A percentile compares a stretch with the other conserved stretches of the same genome.
Evolutionary conservation across 2,329 filamentous ascomycete genomes (phyloP).

Genomic region (Penicillium corylophilum): DNA sequence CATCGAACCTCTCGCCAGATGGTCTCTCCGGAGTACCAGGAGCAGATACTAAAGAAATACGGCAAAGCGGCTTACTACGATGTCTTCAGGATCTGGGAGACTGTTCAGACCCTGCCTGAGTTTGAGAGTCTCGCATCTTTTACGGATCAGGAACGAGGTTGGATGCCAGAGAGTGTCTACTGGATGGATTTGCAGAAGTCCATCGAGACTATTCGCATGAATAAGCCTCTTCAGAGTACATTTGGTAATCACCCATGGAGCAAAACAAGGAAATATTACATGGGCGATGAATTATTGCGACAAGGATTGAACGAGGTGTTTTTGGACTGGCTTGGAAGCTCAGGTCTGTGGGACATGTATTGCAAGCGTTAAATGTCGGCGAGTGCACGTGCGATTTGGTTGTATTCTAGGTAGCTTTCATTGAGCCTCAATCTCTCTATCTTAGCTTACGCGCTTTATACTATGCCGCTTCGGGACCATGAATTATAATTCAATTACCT

Average conservation of each 20-base stretch:
- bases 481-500: too few relatives aligned
- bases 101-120: slow-evolving; percentile 4
- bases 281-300: slow-evolving; percentile 17
- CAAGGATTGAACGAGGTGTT: slow-evolving; percentile 17
- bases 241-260: slow-evolving; percentile 3
- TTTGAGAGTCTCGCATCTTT: slow-evolving; percentile 8
- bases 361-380: background rate
- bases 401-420: too few relatives aligned
- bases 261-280: slow-evolving; percentile 5
- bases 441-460: too few relatives aligned
- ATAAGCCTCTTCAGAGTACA: slow-evolving; percentile 5
- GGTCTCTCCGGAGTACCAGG: slow-evolving; percentile 7
- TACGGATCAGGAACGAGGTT: slow-evolving; percentile 5
- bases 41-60: slow-evolving; percentile 4
- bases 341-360: slow-evolving; percentile 12
- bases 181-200: slow-evolving; percentile 14
- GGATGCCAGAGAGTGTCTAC: slow-evolving; percentile 10
- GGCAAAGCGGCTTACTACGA: slow-evolving; percentile 14
- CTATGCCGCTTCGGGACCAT: too few relatives aligned
- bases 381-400: too few relatives aligned
- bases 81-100: slow-evolving; percentile 10
- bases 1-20: slow-evolving; percentile 16
- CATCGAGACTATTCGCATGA: slow-evolving; percentile 8
- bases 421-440: too few relatives aligned
- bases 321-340: slow-evolving; percentile 12